These are phyloP conservation scores for Pichia sp. DNA, from an alignment of 1,139 yeast species.

Conservation along the genomic window DNA sequence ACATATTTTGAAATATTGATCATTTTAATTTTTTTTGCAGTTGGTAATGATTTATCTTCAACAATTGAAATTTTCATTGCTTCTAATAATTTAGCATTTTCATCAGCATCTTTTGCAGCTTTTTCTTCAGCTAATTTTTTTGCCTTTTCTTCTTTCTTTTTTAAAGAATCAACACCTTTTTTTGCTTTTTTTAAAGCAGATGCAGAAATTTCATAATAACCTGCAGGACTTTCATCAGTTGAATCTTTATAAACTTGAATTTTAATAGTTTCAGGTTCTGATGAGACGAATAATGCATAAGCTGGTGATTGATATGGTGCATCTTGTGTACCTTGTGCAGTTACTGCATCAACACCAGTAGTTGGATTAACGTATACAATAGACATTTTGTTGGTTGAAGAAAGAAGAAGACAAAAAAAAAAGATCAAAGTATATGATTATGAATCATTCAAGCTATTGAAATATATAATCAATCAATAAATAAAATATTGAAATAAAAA, in stretches of 20 bases:
- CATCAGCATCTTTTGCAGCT: slow-evolving; percentile 55
- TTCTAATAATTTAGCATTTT: slow-evolving; percentile 65
- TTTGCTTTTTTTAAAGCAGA: slow-evolving; percentile 94
- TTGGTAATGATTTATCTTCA: slow-evolving; percentile 69
- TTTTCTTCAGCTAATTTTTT: slow-evolving; percentile 57
- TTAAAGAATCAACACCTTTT: slow-evolving; percentile 89
- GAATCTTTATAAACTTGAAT: slow-evolving; percentile 59
- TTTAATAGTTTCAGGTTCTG: slow-evolving; percentile 35
- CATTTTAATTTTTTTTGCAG: slow-evolving; percentile 65
- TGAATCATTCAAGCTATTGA: background rate
- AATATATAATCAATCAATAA: no score
- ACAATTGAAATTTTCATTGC: slow-evolving; percentile 70
- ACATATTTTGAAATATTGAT: slow-evolving; percentile 44
- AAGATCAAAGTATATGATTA: background rate
- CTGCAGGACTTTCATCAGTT: slow-evolving; percentile 47
- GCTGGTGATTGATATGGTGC: slow-evolving; percentile 80
- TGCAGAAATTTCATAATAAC: slow-evolving; percentile 76
- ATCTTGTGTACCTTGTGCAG: slow-evolving; percentile 52
- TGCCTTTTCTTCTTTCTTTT: slow-evolving; percentile 83
- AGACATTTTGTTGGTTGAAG: slow-evolving; percentile 5
- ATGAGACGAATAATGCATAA: slow-evolving; percentile 57
- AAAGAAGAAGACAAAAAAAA: background rate
- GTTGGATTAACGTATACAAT: slow-evolving; percentile 59
- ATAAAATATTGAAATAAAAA: no score
- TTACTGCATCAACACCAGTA: slow-evolving; percentile 57